phyloP scores from a whole-genome alignment of 2,329 filamentous ascomycete species.

The Arthroderma sp. region DNA sequence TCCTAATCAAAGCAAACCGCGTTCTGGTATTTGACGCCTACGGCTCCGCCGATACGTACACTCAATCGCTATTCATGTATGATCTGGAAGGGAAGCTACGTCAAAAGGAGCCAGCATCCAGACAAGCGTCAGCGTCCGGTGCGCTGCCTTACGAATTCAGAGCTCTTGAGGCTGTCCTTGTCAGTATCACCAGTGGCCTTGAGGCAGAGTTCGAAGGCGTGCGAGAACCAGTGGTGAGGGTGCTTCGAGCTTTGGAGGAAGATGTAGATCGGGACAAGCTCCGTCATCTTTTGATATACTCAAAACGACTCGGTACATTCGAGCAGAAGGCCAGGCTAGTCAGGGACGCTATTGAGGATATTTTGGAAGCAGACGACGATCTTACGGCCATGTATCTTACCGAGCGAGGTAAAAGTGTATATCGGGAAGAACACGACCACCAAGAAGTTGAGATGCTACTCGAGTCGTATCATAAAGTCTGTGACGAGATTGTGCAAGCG shows the following conservation, averaged over 20 bases:
- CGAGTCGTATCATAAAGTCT: constrained; percentile 95
- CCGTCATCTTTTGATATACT: constrained; percentile 78
- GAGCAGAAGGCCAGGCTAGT: constrained; percentile 94
- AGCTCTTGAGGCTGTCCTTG: constrained; percentile 85
- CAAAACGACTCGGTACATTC: constrained; percentile 90
- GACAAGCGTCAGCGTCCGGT: constrained; percentile 35
- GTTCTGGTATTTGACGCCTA: constrained; percentile 95
- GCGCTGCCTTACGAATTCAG: constrained; percentile 88
- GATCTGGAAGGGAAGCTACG: constrained; percentile 85
- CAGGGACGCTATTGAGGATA: constrained; percentile 83
- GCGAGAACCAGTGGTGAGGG: constrained; percentile 77
- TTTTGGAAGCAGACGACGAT: constrained; percentile 93
- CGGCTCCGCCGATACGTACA: constrained; percentile 85
- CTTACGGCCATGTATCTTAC: constrained; percentile 89
- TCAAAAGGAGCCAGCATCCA: constrained; percentile 47
- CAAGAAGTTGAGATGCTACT: constrained; percentile 94
- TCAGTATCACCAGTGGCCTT: constrained; percentile 80
- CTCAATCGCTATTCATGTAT: constrained; percentile 95
- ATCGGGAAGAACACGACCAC: constrained; percentile 69
- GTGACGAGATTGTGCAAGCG: constrained; percentile 94
- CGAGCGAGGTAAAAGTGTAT: constrained; percentile 64
- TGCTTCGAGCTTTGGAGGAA: constrained; percentile 82
- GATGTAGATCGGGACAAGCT: constrained; percentile 94
- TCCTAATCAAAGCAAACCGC: constrained; percentile 86
- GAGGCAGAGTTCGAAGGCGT: constrained; percentile 93